phyloP scores from a whole-genome alignment of 2,329 filamentous ascomycete genomes.

The Xylariaceae sp. region DNA sequence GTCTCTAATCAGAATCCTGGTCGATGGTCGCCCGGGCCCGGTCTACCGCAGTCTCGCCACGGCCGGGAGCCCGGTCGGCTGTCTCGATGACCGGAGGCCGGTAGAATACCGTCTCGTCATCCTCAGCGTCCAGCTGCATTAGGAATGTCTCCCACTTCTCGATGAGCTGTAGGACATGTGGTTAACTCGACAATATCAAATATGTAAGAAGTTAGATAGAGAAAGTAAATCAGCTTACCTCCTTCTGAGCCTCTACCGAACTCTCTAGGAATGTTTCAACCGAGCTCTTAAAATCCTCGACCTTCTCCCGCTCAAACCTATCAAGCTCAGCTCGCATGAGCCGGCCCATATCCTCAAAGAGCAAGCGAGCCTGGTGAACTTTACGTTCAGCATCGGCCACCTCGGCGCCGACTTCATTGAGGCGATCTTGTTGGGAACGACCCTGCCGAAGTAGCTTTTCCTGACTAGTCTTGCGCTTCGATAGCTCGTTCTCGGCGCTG shows the following conservation, averaged over 20 bases:
- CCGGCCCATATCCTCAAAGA: slow-evolving; percentile 97
- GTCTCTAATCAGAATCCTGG: slow-evolving; percentile 54
- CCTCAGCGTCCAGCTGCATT: slow-evolving; percentile 90
- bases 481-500: slow-evolving; percentile 79
- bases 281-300: slow-evolving; percentile 97
- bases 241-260: slow-evolving; percentile 96
- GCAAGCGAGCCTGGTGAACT: slow-evolving; percentile 80
- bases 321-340: slow-evolving; percentile 89
- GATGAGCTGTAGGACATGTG: slow-evolving; percentile 47
- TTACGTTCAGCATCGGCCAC: slow-evolving; percentile 93
- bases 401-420: slow-evolving; percentile 88
- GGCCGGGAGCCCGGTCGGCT: slow-evolving; percentile 42
- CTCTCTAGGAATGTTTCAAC: slow-evolving; percentile 97
- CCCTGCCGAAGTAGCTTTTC: slow-evolving; percentile 95
- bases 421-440: slow-evolving; percentile 89
- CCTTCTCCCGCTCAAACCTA: slow-evolving; percentile 93
- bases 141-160: slow-evolving; percentile 99
- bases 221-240: slow-evolving; percentile 57
- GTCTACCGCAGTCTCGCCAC: slow-evolving; percentile 57
- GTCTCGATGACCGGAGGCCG: slow-evolving; percentile 56
- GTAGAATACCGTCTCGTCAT: slow-evolving; percentile 70
- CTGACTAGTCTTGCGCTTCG: slow-evolving; percentile 83
- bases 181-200: slow-evolving; percentile 10
- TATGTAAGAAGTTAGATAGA: slow-evolving; percentile 2
- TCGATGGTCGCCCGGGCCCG: slow-evolving; percentile 56